These are phyloP conservation scores for Paspalum notatum DNA, from an alignment of 176 grass and related monocot species.

Conservation along the genomic window DNA sequence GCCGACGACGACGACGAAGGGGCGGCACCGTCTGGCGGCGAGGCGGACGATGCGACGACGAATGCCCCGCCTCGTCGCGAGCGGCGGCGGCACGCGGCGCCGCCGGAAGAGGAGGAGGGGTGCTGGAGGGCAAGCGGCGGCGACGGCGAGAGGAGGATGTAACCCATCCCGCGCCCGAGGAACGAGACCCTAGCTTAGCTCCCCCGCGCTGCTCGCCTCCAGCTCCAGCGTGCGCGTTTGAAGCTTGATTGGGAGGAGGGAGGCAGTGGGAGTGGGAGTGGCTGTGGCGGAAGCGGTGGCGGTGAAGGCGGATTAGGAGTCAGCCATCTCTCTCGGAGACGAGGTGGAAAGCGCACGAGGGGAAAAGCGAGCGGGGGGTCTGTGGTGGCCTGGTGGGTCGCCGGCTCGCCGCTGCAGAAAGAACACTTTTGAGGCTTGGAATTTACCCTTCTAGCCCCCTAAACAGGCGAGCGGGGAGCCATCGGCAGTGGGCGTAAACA, in stretches of 20 bases:
- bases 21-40: constrained; percentile 24
- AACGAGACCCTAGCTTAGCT: constrained; percentile 41
- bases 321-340: constrained; percentile 21
- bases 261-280: not conserved
- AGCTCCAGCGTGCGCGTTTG: not conserved
- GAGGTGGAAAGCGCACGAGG: constrained; percentile 6
- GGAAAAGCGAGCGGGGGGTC: not conserved
- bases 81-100: constrained; percentile 20
- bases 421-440: not conserved
- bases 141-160: constrained; percentile 45
- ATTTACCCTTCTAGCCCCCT: not conserved
- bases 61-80: constrained; percentile 16
- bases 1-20: not conserved
- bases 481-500: not conserved
- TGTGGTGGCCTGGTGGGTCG: not conserved
- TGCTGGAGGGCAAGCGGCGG: constrained; percentile 40
- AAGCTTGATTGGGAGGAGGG: not conserved
- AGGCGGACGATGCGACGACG: constrained; percentile 18
- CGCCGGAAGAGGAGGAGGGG: not conserved
- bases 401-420: not conserved
- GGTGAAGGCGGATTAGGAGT: constrained; percentile 19
- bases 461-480: not conserved
- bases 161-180: constrained; percentile 46
- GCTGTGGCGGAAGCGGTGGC: not conserved
- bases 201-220: not conserved